phyloP scores from a whole-genome alignment of 2,329 filamentous ascomycete species.

The Claviceps pusilla region DNA sequence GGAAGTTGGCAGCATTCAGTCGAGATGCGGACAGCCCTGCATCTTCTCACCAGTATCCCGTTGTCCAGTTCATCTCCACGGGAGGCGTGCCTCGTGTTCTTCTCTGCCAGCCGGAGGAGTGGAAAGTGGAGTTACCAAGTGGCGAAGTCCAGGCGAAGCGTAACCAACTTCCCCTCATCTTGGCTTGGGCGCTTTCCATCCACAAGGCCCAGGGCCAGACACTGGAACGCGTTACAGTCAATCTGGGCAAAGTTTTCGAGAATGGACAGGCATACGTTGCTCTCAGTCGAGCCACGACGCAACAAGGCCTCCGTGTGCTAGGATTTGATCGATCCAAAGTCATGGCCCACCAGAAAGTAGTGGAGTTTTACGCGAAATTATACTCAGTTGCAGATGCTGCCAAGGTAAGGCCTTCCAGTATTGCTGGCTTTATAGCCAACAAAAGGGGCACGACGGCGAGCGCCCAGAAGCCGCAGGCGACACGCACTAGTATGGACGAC shows the following conservation, averaged over 20 bases:
- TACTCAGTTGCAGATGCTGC: conserved; percentile 42
- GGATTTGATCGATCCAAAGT: conserved; percentile 83
- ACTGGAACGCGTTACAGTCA: conserved; percentile 82
- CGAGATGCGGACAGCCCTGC: conserved; percentile 28
- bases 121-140: conserved; percentile 95
- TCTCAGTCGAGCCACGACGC: conserved; percentile 77
- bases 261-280: conserved; percentile 97
- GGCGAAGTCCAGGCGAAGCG: conserved; percentile 86
- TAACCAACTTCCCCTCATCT: conserved; percentile 68
- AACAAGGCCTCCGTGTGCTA: conserved; percentile 74
- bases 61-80: conserved; percentile 66
- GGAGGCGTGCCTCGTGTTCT: conserved; percentile 53
- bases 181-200: conserved; percentile 93
- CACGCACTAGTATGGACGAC: conserved; percentile 26
- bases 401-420: conserved; percentile 28
- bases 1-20: conserved; percentile 40
- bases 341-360: conserved; percentile 80
- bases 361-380: conserved; percentile 71
- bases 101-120: conserved; percentile 73
- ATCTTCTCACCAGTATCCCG: conserved; percentile 51
- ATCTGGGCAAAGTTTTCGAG: conserved; percentile 83
- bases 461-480: conserved; percentile 7
- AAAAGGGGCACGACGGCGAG: conserved; percentile 15
- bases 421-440: conserved; percentile 26
- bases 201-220: conserved; percentile 97